These are phyloP conservation scores for Luvunga scandens DNA, from an alignment of 345 rosid genomes.

Conservation along the genomic window DNA sequence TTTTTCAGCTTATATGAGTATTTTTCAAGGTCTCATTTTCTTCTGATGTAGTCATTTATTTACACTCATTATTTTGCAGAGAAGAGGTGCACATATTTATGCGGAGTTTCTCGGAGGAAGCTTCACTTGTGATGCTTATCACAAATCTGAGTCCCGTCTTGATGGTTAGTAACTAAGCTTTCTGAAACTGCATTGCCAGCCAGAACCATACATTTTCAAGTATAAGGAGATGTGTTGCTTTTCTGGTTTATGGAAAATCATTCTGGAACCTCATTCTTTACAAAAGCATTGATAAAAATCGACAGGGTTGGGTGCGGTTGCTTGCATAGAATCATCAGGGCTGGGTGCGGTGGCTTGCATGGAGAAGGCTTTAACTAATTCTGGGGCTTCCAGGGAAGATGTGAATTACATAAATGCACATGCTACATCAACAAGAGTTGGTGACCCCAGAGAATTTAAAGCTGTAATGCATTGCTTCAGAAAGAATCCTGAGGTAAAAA, in stretches of 20 bases:
- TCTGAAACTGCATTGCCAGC: neutral
- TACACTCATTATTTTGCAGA: constrained; percentile 25
- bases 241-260: too few relatives aligned
- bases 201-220: neutral
- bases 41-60: neutral
- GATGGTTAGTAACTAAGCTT: constrained; percentile 30
- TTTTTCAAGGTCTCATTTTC: neutral
- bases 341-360: constrained; percentile 48
- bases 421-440: constrained; percentile 54
- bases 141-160: constrained; percentile 51
- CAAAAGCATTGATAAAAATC: neutral
- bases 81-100: constrained; percentile 50
- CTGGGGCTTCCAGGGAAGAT: constrained; percentile 51
- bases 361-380: constrained; percentile 46
- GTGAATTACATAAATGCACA: constrained; percentile 64
- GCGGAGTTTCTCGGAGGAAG: constrained; percentile 64
- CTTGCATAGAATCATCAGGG: constrained; percentile 50
- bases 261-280: too few relatives aligned
- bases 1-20: neutral
- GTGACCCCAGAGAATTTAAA: constrained; percentile 48
- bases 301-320: constrained; percentile 46
- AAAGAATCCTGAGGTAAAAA: constrained; percentile 34
- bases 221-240: too few relatives aligned
- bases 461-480: constrained; percentile 49
- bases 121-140: constrained; percentile 53